Base-by-base conservation (phyloP, 2,329 filamentous ascomycete genomes). In the Botrytis squamosa region DNA sequence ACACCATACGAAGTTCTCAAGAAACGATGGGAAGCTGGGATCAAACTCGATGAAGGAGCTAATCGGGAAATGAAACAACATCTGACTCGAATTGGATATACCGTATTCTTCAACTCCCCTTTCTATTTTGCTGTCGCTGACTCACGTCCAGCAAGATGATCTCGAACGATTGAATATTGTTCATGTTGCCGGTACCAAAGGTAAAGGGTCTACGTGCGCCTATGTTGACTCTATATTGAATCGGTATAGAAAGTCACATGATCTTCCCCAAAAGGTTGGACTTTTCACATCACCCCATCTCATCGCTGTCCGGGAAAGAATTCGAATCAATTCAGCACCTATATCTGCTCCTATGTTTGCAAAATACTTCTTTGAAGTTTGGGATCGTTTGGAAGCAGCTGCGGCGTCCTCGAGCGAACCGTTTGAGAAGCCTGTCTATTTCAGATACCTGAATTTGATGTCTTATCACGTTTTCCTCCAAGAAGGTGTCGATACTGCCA, bases 1-100 rank as follows among this genome's bases (percentile, higher is more conserved):
- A 94, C 93, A 60, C 97, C 97, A 70, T 95, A 92, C 81, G 89
- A 92, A 67, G 88, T 94, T 70, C 88, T 98, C 29, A 90, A 97
- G 81, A 90, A 91, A 69, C 90, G 96, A 70, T 88, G 90, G 72
- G 93, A 93, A 81, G 92, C 91, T 29, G 92, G 93, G 33, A 85
- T 90, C 75, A 88, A 86, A 42, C 90, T 93, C 79, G 92, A 96
- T 82, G 86, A 89, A 74, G 85, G 86, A 73, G 88, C 92, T 14
- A 90, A 96, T 66, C 88, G 89, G 4, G 93, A 97, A 82, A 97
- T 97, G 89, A 87, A 89, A 77, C 88, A 90, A 75, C 97, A 93
- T 87, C 88, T 93, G 80, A 85, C 86, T 73, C 91, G 91, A 76
- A 90, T 96, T 79, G 94, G 94, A 77, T 95, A 97, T 82, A 85